These are phyloP conservation scores for Pseudocercospora pini-densiflorae DNA, from an alignment of 2,329 filamentous ascomycete genomes.

Conservation along the genomic window DNA sequence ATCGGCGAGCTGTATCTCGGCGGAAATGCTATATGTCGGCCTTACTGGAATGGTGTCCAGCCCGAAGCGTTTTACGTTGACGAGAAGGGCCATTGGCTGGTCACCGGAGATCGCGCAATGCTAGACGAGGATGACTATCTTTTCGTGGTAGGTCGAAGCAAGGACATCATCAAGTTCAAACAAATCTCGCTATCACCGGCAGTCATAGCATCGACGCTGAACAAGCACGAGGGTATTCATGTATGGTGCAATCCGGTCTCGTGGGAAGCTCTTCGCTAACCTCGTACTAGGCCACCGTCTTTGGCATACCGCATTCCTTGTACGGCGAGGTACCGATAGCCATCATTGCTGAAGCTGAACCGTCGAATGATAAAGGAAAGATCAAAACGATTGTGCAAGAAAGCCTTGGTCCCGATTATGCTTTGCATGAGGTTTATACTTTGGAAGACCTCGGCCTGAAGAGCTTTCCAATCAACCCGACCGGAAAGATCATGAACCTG, in stretches of 20 bases:
- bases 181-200: constrained; percentile 6
- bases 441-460: constrained; percentile 9
- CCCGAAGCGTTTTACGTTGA: constrained; percentile 13
- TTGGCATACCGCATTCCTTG: constrained; percentile 8
- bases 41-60: constrained; percentile 11
- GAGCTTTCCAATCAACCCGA: constrained; percentile 3
- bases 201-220: constrained; percentile 10
- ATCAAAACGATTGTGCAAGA: constrained; percentile 6
- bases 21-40: background rate
- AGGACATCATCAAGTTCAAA: constrained; percentile 22
- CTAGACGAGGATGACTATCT: constrained; percentile 15
- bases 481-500: constrained; percentile 10
- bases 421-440: constrained; percentile 8
- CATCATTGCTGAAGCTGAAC: background rate
- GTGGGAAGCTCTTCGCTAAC: background rate
- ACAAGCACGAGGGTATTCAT: constrained; percentile 1
- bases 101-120: constrained; percentile 25
- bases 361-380: background rate
- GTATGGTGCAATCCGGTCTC: background rate
- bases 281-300: constrained; percentile 8
- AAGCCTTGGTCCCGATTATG: constrained; percentile 9
- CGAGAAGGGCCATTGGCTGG: constrained; percentile 20
- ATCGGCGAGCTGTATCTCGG: constrained; percentile 14
- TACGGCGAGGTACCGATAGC: constrained; percentile 14
- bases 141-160: constrained; percentile 22